Evolutionary conservation across 2,329 filamentous ascomycete genomes (phyloP), one percentile per base, ranked within the genome.

Genomic region (Pyrenochaeta sp.): DNA sequence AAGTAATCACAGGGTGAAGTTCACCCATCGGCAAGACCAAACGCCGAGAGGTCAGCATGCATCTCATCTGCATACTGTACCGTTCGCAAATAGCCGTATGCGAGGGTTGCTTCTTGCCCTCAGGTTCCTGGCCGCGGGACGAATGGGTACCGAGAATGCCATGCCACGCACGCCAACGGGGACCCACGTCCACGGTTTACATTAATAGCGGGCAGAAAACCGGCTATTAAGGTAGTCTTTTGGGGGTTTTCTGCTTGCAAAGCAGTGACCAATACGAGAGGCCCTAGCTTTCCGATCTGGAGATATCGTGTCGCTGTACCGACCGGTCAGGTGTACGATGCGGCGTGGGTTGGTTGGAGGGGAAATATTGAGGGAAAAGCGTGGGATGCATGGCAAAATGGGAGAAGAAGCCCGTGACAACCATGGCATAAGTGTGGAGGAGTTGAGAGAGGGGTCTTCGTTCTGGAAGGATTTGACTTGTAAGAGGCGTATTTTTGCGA

Each of bases 311-410:
- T 22, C 21, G n/a, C n/a, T n/a, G n/a, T n/a, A n/a, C 26, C 19
- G 10, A 28, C 8, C 31, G 18, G 32, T 38, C 28, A 44, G 22
- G 35, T 35, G 13, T 31, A 27, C 35, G 22, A 35, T 39, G 29
- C 11, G n/a, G 23, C 19, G 29, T 21, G n/a, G 30, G n/a, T n/a
- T 26, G 27, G 24, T 35, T 10, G 8, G 19, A 15, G n/a, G n/a
- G n/a, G n/a, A n/a, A n/a, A 34, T n/a, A 47, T 44, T 40, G 35
- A 22, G n/a, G n/a, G n/a, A n/a, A n/a, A n/a, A 21, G 27, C 35
- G 27, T 43, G 26, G 31, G 31, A 22, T 42, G 40, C n/a, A n/a
- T n/a, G n/a, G n/a, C n/a, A n/a, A n/a, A 21, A 23, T 32, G 27
- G 40, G 26, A 28, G 31, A 22, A 39, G 40, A 34, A 1, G 31